Base-by-base conservation (phyloP, 768 basidiomycete species). In the Leccinum barrowsii region DNA sequence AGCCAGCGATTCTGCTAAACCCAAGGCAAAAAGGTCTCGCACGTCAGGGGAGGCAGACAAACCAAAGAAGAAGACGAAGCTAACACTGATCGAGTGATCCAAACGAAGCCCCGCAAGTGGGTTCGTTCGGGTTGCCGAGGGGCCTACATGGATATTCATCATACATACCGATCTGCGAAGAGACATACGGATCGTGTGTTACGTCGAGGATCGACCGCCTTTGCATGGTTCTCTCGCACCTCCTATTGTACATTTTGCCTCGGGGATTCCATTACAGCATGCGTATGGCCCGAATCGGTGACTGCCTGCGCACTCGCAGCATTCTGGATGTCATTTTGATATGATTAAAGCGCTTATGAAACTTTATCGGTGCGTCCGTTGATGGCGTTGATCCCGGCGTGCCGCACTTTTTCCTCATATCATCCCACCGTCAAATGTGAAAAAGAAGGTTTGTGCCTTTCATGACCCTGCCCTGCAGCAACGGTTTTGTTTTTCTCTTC, bases 301-400 rank as follows among this genome's bases (percentile, higher is more conserved):
- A 35, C 58, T 24, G 56, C 34, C 46, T 58, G 49, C 44, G 37
- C 56, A 62, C 57, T 64, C 53, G 62, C 54, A 42, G 57, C 57
- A 56, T 68, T 42, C 30, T 61, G 51, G 46, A 59, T 65, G 64
- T 64, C 59, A 61, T 70, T 57, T 44, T 58, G 59, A 63, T 65
- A 69, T 61, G 60, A 70, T 61, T 42, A 58, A 61, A 53, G 53
- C 52, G 60, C 53, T 61, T 69, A 71, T 70, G 68, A 70, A 70
- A 70, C 68, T 58, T 60, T 69, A 70, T 61, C 62, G 60, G 57
- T 44, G 26, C 28, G 59, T 58, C 42, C 60, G 35, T 66, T 66
- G 67, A 66, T 68, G 62, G 67, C 53, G 63, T 66, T 70, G 60
- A 70, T 70, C 52, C 58, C 65, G 56, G 56, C 48, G 52, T 64